Conservation (phyloP, 192 early-diverging fungal species). For the Linnemannia exigua region DNA sequence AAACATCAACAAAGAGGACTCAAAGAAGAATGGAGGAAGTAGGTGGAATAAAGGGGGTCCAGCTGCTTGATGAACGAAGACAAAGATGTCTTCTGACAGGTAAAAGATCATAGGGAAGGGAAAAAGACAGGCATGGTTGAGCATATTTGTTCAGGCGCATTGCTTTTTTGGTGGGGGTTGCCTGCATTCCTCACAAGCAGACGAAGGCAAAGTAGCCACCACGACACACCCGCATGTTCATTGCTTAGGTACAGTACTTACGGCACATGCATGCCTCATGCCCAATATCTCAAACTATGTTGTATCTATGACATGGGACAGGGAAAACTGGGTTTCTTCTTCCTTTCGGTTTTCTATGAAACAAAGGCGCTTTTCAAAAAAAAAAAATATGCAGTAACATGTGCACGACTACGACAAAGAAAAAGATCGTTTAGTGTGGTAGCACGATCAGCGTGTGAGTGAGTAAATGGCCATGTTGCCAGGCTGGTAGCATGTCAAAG, state of each 20-base stretch:
- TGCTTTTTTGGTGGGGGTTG: neutral
- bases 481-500: slow-evolving; percentile 3
- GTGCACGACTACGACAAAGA: neutral
- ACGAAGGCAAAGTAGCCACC: too few relatives aligned
- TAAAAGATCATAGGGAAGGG: neutral
- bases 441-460: neutral
- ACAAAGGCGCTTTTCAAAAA: neutral
- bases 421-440: neutral
- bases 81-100: neutral
- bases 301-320: neutral
- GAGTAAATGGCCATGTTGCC: neutral
- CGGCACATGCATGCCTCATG: neutral
- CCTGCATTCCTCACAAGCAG: neutral
- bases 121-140: neutral
- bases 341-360: neutral
- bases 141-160: too few relatives aligned
- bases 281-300: neutral
- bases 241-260: neutral
- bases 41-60: too few relatives aligned
- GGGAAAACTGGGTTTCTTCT: neutral
- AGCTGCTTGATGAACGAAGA: neutral
- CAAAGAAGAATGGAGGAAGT: too few relatives aligned
- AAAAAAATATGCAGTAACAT: neutral
- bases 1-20: neutral
- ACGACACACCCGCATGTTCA: neutral